These are phyloP conservation scores for Tubosaeta sp. DNA, from an alignment of 768 basidiomycete genomes.

Conservation along the genomic window DNA sequence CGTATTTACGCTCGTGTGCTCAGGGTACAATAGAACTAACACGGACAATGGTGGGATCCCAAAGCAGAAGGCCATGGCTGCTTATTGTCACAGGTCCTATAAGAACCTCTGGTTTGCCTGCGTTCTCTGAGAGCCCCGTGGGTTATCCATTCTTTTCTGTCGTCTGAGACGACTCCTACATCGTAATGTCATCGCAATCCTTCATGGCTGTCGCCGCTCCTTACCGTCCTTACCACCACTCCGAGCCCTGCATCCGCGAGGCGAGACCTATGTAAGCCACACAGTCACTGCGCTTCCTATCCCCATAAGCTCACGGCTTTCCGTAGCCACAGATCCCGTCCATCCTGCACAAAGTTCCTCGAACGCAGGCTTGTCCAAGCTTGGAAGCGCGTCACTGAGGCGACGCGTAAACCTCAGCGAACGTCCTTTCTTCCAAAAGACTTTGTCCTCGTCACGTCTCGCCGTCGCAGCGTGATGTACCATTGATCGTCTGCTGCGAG, in stretches of 20 bases:
- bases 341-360: constrained; percentile 43
- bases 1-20: background rate
- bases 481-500: constrained; percentile 19
- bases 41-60: background rate
- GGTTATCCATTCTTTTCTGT: constrained; percentile 24
- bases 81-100: constrained; percentile 21
- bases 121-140: constrained; percentile 20
- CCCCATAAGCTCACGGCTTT: background rate
- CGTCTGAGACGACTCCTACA: constrained; percentile 23
- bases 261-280: constrained; percentile 21
- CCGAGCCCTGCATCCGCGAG: constrained; percentile 27
- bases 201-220: constrained; percentile 4
- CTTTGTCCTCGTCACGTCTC: constrained; percentile 57
- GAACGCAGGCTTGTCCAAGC: constrained; percentile 55
- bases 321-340: constrained; percentile 20
- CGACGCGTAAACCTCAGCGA: constrained; percentile 48
- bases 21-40: background rate
- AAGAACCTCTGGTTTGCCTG: constrained; percentile 9
- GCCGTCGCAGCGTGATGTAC: constrained; percentile 49
- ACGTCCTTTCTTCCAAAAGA: constrained; percentile 53
- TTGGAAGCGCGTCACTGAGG: constrained; percentile 60
- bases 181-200: constrained; percentile 6
- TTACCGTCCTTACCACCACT: constrained; percentile 8
- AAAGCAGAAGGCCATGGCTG: constrained; percentile 11
- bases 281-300: background rate